These are phyloP conservation scores for Aspergillus pseudoglaucus DNA, from an alignment of 2,329 filamentous ascomycete species.

Conservation along the genomic window DNA sequence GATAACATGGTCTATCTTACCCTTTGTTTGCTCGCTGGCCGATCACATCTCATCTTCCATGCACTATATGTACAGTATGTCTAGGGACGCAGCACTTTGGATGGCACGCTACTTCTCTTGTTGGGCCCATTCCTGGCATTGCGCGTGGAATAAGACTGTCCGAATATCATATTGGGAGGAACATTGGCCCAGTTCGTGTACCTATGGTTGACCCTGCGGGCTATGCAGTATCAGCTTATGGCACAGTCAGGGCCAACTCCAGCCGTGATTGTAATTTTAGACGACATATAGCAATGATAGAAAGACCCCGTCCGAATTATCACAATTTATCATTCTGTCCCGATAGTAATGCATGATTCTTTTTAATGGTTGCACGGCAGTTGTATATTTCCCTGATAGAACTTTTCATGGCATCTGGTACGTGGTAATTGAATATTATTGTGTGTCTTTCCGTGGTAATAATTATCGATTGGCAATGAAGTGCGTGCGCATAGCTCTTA, in stretches of 20 bases:
- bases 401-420: background rate
- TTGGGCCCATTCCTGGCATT: background rate
- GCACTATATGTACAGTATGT: conserved; percentile 24
- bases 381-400: background rate
- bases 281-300: too few relatives aligned
- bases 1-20: background rate
- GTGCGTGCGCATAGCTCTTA: conserved; percentile 9
- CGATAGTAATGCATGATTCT: background rate
- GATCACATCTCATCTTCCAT: conserved; percentile 15
- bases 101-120: background rate
- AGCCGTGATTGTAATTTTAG: too few relatives aligned
- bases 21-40: conserved; percentile 11
- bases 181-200: background rate
- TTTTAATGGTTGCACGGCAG: background rate
- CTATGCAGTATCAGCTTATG: too few relatives aligned
- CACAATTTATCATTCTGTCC: background rate
- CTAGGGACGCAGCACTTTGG: conserved; percentile 3
- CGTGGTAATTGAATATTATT: conserved; percentile 8
- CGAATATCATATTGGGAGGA: conserved; percentile 1
- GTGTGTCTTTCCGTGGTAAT: background rate
- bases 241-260: too few relatives aligned
- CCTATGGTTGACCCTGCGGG: too few relatives aligned
- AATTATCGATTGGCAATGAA: background rate
- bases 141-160: background rate
- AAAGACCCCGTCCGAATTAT: too few relatives aligned